Conservation (phyloP, 2,329 filamentous ascomycete species). For the Metarhizium humberi region DNA sequence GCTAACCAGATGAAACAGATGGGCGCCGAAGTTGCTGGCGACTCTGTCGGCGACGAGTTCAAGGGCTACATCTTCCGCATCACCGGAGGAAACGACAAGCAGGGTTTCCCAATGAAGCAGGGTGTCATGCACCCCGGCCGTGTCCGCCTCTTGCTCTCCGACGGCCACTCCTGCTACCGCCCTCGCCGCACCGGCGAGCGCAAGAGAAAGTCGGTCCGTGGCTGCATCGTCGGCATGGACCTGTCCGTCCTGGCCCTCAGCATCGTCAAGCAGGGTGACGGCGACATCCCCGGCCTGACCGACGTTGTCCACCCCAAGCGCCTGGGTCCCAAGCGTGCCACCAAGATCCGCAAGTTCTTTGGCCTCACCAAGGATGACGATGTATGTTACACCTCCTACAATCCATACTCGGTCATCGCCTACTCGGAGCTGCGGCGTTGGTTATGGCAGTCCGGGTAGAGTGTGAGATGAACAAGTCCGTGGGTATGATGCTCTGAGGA, state of each 20-base stretch:
- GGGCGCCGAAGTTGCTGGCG: conserved; percentile 85
- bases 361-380: conserved; percentile 99
- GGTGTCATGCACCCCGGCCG: conserved; percentile 97
- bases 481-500: conserved; percentile 2
- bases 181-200: conserved; percentile 95
- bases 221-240: conserved; percentile 96
- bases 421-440: conserved; percentile 47
- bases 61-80: conserved; percentile 99
- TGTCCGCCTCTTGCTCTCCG: conserved; percentile 92
- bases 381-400: conserved; percentile 64
- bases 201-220: conserved; percentile 98
- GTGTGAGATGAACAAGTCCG: conserved; percentile 41
- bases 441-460: conserved; percentile 42
- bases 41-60: conserved; percentile 97
- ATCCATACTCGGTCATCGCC: conserved; percentile 57
- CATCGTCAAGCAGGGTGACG: conserved; percentile 97
- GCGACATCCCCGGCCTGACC: conserved; percentile 90
- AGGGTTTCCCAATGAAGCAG: conserved; percentile 99
- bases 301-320: conserved; percentile 98
- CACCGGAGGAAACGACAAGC: conserved; percentile 99
- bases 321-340: conserved; percentile 98
- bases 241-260: conserved; percentile 88
- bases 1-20: conserved; percentile 45
- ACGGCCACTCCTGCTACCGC: conserved; percentile 99
- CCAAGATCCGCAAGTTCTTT: conserved; percentile 99